phyloP scores from a whole-genome alignment of 164 flowering plant species.

The Sextonia rubra region DNA sequence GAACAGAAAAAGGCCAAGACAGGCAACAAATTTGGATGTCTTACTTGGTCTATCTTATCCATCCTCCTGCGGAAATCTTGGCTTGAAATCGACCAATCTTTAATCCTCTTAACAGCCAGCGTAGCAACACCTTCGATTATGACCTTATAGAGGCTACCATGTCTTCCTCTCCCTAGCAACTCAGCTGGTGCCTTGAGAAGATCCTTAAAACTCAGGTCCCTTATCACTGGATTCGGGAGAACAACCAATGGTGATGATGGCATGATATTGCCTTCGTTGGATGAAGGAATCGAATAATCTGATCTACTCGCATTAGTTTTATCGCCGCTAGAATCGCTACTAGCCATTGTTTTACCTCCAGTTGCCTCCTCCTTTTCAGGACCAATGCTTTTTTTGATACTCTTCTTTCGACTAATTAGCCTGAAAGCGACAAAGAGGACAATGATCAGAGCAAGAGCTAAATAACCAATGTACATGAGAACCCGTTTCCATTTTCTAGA shows the following conservation, averaged over 20 bases:
- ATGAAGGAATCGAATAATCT: constrained; percentile 23
- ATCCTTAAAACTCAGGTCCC: constrained; percentile 52
- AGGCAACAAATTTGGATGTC: constrained; percentile 55
- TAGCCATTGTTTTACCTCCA: constrained; percentile 16
- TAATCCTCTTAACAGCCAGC: constrained; percentile 67
- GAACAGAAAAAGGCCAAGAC: constrained; percentile 57
- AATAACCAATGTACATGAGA: constrained; percentile 45
- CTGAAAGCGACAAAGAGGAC: constrained; percentile 16
- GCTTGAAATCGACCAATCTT: constrained; percentile 47
- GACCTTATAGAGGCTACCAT: constrained; percentile 61
- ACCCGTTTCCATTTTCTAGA: constrained; percentile 15
- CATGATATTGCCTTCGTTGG: constrained; percentile 26
- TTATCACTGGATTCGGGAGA: constrained; percentile 36
- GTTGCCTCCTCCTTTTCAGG: constrained; percentile 20
- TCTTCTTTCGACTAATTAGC: constrained; percentile 20
- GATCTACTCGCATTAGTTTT: constrained; percentile 28
- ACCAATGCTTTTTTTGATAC: constrained; percentile 6
- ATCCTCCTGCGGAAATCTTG: constrained; percentile 48
- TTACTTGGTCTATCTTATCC: constrained; percentile 44
- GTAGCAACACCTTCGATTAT: constrained; percentile 23
- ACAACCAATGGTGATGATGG: constrained; percentile 33
- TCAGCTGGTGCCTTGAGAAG: constrained; percentile 69
- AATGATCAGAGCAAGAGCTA: constrained; percentile 23
- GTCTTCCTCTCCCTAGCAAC: constrained; percentile 58
- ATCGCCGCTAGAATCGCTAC: constrained; percentile 18